These are phyloP conservation scores for Tarenaya hassleriana DNA, from an alignment of 345 rosid species.

Conservation along the genomic window DNA sequence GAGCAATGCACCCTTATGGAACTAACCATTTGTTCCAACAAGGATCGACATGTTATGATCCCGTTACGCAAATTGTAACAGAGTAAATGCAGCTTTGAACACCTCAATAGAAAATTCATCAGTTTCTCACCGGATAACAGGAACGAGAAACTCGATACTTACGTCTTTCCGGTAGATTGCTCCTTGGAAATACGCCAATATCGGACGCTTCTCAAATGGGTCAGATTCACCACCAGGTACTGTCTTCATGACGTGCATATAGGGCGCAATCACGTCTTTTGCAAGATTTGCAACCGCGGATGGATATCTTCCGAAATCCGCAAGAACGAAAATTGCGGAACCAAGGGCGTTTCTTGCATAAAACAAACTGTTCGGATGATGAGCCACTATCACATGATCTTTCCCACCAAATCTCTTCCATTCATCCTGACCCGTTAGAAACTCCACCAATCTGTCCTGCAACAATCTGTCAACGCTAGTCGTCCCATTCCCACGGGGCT, in stretches of 20 bases:
- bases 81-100: neutral
- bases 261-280: conserved; percentile 84
- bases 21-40: neutral
- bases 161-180: conserved; percentile 90
- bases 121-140: neutral
- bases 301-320: conserved; percentile 91
- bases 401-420: conserved; percentile 59
- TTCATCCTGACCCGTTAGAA: conserved; percentile 40
- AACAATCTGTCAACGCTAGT: conserved; percentile 47
- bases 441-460: conserved; percentile 56
- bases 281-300: conserved; percentile 54
- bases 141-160: conserved; percentile 30
- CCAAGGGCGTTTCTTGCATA: conserved; percentile 56
- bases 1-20: neutral
- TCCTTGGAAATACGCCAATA: conserved; percentile 74
- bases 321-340: conserved; percentile 81
- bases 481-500: conserved; percentile 48
- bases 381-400: conserved; percentile 64
- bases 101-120: neutral
- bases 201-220: conserved; percentile 58
- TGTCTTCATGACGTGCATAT: conserved; percentile 71
- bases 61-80: neutral
- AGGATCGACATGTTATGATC: neutral
- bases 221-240: conserved; percentile 43
- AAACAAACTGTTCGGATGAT: conserved; percentile 83